Evolutionary conservation across 768 basidiomycete genomes (phyloP), one percentile per base, ranked within the genome.

Genomic region (Lactarius sanguifluus): DNA sequence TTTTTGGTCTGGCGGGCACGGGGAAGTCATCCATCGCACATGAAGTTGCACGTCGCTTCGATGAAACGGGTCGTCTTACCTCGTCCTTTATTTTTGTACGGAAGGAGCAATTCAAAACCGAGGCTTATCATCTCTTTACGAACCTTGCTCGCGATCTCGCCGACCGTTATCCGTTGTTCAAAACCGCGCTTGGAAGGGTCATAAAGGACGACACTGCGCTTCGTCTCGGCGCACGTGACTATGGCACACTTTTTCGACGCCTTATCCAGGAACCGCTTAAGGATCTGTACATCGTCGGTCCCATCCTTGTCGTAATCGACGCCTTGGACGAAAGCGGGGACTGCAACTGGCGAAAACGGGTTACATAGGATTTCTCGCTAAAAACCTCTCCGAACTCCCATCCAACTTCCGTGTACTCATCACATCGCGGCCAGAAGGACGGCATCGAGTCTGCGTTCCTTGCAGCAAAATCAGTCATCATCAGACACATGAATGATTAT

Each of bases 261-360:
- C 55, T 56, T 9, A 28, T 56, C 15, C 28, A 3, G 55, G 32
- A 56, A 56, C 55, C 55, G 20, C 55, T 56, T 32, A 30, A 7
- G 30, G 30, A n/a, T 34, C 16, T 34, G 16, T 10, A 5, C n/a
- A 23, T 50, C n/a, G 47, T 23, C 18, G 47, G n/a, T 12, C 47
- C 47, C 12, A 50, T 50, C 20, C 32, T 56, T 20, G 16, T 56
- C 6, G 30, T 56, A 28, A 56, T 56, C 8, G 55, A 56, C 28
- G 54, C 54, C 54, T 55, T 55, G 54, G 54, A 55, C 25, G 54
- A 55, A 25, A 55, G 54, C 6, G 55, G 55, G 10, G 55, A 56
- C n/a, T 5, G 38, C 38, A 41, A 43, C 23, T 23, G 58, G 38
- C 15, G 13, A 25, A 13, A 12, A 16, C 23, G 40, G 58, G 2